Percentiles rank a stretch among this genome's conserved stretches.
Conservation (phyloP, 2,329 filamentous ascomycete species). For the Cercospora sojina region DNA sequence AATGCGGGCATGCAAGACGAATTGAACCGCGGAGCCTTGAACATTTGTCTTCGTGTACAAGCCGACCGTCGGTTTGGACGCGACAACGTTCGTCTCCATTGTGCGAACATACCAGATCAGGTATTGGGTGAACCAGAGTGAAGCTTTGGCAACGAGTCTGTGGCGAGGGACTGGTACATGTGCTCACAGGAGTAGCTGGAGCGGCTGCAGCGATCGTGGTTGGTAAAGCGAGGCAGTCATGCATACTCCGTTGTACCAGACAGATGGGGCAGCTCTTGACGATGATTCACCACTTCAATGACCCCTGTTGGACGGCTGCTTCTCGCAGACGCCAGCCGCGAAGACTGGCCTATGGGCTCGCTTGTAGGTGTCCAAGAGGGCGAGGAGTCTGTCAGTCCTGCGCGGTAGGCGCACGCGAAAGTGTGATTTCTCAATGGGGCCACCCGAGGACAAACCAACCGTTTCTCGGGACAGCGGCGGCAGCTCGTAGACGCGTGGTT, state of each 20-base stretch:
- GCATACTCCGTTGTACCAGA: not conserved
- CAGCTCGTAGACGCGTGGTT: conserved; percentile 12
- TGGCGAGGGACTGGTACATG: not conserved
- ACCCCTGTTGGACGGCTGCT: not conserved
- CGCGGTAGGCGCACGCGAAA: not conserved
- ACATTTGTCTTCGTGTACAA: conserved; percentile 76
- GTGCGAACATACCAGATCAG: conserved; percentile 12
- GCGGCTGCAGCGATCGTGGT: not conserved
- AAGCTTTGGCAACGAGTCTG: not conserved
- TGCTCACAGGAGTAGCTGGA: not conserved
- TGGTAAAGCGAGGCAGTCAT: not conserved
- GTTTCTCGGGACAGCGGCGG: not conserved
- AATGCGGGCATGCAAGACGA: conserved; percentile 76
- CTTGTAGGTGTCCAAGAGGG: not conserved
- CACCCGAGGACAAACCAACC: not conserved
- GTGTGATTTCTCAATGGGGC: not conserved
- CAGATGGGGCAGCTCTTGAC: not conserved
- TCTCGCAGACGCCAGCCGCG: not conserved
- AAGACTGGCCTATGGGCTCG: not conserved
- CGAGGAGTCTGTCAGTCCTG: not conserved
- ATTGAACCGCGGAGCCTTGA: conserved; percentile 71
- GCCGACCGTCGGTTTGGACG: conserved; percentile 51
- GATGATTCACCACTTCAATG: not conserved
- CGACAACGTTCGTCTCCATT: conserved; percentile 10
- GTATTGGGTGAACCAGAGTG: not conserved